These are phyloP conservation scores for Chamaenerion angustifolium DNA, from an alignment of 345 rosid species.

Conservation along the genomic window DNA sequence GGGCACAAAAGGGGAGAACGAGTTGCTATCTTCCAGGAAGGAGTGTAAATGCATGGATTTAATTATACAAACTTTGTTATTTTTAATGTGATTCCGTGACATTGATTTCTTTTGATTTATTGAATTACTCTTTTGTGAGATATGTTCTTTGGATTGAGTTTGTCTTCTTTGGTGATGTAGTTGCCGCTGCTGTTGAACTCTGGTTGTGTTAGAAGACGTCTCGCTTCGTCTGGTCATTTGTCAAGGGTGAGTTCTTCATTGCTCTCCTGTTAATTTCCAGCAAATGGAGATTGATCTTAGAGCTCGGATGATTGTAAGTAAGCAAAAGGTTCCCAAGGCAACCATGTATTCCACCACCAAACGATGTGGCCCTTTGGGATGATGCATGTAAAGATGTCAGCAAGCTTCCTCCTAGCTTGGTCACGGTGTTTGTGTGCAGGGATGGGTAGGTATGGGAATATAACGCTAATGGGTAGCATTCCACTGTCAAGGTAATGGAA, in stretches of 20 bases:
- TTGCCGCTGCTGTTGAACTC: conserved; percentile 2
- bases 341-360: conserved; percentile 97
- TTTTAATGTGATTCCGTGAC: too few relatives aligned
- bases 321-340: conserved; percentile 98
- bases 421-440: conserved; percentile 96
- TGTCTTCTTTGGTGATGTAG: not conserved
- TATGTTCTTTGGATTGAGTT: not conserved
- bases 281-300: too few relatives aligned
- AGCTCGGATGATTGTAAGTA: too few relatives aligned
- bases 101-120: too few relatives aligned
- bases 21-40: conserved; percentile 75
- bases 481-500: conserved; percentile 97
- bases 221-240: not conserved
- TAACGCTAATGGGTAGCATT: conserved; percentile 90
- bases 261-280: conserved; percentile 5
- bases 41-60: too few relatives aligned
- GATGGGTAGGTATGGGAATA: conserved; percentile 84
- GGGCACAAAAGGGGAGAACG: conserved; percentile 62
- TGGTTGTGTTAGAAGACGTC: conserved; percentile 2
- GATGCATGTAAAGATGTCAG: conserved; percentile 60
- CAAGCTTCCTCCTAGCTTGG: conserved; percentile 65
- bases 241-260: conserved; percentile 1
- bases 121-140: not conserved
- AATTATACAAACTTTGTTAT: too few relatives aligned
- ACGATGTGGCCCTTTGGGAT: conserved; percentile 98